phyloP scores from a whole-genome alignment of 2,329 filamentous ascomycete genomes.

The Alternaria rosae region DNA sequence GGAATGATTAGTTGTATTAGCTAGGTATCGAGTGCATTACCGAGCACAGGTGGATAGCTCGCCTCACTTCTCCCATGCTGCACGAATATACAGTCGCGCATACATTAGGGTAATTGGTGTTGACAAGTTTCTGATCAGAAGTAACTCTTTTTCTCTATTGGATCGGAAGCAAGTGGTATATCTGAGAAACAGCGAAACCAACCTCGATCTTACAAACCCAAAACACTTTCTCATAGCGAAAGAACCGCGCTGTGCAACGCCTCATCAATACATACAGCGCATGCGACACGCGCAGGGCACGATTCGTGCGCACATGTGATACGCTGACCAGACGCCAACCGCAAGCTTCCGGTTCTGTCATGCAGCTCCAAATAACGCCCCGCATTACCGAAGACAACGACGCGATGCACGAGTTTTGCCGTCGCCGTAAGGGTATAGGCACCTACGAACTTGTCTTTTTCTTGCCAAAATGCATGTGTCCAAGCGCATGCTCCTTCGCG shows the following conservation, averaged over 20 bases:
- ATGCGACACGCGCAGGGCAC: conserved; percentile 31
- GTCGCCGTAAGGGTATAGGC: background rate
- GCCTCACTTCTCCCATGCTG: conserved; percentile 26
- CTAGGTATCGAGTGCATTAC: conserved; percentile 11
- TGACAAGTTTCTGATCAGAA: background rate
- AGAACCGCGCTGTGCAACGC: conserved; percentile 26
- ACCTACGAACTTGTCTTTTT: conserved; percentile 30
- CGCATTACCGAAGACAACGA: conserved; percentile 3
- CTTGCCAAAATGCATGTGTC: conserved; percentile 37
- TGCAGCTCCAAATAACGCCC: conserved; percentile 15
- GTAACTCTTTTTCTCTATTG: background rate
- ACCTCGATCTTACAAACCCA: background rate
- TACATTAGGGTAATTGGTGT: background rate
- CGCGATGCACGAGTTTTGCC: background rate
- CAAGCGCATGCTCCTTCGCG: conserved; percentile 43
- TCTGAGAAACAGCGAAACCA: conserved; percentile 12
- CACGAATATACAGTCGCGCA: background rate
- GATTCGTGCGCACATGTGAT: conserved; percentile 34
- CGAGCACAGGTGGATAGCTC: conserved; percentile 7
- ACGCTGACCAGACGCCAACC: conserved; percentile 25
- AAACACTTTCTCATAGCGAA: conserved; percentile 2
- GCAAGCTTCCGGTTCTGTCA: conserved; percentile 9
- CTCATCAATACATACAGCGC: conserved; percentile 34
- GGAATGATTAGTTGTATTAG: conserved; percentile 12
- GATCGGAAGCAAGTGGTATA: conserved; percentile 20